A percentile compares a stretch with the other conserved stretches of the same genome.
Conservation (phyloP, 1,284 basidiomycete genomes). For the Leccinum proliferum region DNA sequence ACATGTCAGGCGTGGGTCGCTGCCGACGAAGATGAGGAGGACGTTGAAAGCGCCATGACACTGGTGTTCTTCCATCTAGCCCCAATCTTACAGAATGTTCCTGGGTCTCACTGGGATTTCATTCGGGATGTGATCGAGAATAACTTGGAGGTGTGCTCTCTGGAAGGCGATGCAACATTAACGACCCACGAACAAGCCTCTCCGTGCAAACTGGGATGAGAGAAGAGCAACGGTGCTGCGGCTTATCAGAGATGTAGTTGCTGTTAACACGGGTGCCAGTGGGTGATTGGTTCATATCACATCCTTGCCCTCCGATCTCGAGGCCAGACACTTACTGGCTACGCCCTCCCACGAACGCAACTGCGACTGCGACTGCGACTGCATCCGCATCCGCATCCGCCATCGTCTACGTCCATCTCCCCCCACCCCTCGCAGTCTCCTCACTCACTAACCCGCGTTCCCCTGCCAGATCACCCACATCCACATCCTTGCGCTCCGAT, state of each 20-base stretch:
- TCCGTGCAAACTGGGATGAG: constrained; percentile 67
- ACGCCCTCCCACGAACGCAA: too few relatives aligned
- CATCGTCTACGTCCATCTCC: too few relatives aligned
- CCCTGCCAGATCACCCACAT: too few relatives aligned
- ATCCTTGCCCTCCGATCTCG: too few relatives aligned
- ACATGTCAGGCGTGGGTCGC: constrained; percentile 81
- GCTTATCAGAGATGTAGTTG: constrained; percentile 55
- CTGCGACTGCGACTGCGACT: too few relatives aligned
- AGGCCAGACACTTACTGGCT: too few relatives aligned
- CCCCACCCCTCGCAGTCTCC: too few relatives aligned
- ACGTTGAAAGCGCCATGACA: constrained; percentile 75
- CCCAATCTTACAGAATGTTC: constrained; percentile 85
- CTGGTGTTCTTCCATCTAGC: constrained; percentile 73
- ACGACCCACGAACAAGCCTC: constrained; percentile 67
- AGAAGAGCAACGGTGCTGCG: constrained; percentile 50
- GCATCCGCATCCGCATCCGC: too few relatives aligned
- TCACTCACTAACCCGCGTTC: too few relatives aligned
- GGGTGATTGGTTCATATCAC: constrained; percentile 17
- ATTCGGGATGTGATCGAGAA: constrained; percentile 89
- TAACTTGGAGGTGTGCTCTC: constrained; percentile 75
- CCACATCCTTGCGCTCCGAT: too few relatives aligned
- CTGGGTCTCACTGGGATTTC: constrained; percentile 89
- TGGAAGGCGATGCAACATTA: constrained; percentile 56
- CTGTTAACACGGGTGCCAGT: constrained; percentile 39
- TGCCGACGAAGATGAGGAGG: constrained; percentile 57